Evolutionary conservation across 257 asterid species (phyloP), one percentile per base, ranked within the genome.

Genomic region (Nicotiana sylvestris): DNA sequence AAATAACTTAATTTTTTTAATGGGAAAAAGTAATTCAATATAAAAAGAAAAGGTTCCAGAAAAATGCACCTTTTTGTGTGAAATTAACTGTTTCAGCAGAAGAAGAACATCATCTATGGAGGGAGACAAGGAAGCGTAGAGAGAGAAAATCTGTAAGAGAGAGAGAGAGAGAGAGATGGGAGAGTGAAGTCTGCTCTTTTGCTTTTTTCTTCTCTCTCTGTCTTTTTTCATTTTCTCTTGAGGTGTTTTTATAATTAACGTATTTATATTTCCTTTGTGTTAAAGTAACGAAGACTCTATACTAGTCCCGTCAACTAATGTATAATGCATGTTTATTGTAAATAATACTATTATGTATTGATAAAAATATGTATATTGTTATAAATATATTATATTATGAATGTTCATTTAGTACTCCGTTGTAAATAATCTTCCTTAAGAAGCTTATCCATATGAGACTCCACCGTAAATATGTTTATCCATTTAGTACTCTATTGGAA

Each of bases 21-120:
- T 61, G 8, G 62, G 25, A 72, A 74, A 43, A 17, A 66, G 76
- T 39, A 66, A 67, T 66, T 72, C 46, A 76, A 55, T 29, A 21
- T 78, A 37, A 1, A 29, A 65, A 46, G 37, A 43, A 72, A 3
- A 4, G 53, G 27, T 17, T 51, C 27, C 39, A 5, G 81, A 29
- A 33, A 82, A 83, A 84, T 84, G 82, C 43, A 89, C 91, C 90
- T 86, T 76, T 81, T 82, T 29, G 65, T 9, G 80, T 51, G 43
- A 81, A 82, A 55, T 66, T 83, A 53, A 78, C 77, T 83, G 68
- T 55, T 82, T 81, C 78, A 72, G 15, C 62, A 74, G 60, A 46
- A 69, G 80, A 76, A 56, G 85, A 87, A 55, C 78, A 55, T 87
- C 80, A 82, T 83, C 86, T 82, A 86, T 85, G 90, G 91, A 84